Percentiles rank a stretch among this genome's conserved stretches.
phyloP scores from a whole-genome alignment of 2,329 filamentous ascomycete species.

The Hypoxylon sp. region DNA sequence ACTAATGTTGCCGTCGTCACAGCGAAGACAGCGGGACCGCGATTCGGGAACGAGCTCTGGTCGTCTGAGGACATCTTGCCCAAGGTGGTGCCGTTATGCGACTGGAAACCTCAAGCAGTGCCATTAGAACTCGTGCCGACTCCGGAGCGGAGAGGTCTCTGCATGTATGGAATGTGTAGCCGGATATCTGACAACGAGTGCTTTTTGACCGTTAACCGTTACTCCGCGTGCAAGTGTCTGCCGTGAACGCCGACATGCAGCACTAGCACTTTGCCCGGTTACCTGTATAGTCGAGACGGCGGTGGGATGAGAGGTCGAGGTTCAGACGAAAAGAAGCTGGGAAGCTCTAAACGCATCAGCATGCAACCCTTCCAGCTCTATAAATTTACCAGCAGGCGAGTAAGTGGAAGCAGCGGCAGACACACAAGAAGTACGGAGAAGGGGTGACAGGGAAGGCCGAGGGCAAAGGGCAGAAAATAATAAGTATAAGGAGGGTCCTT shows the following conservation, averaged over 20 bases:
- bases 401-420: background rate
- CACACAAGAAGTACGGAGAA: background rate
- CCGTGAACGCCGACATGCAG: slow-evolving; percentile 16
- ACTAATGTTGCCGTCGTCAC: slow-evolving; percentile 75
- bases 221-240: slow-evolving; percentile 15
- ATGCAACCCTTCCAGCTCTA: background rate
- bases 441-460: background rate
- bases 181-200: slow-evolving; percentile 17
- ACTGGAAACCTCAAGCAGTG: slow-evolving; percentile 34
- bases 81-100: slow-evolving; percentile 37
- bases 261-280: slow-evolving; percentile 6
- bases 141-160: slow-evolving; percentile 21
- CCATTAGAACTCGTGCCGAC: slow-evolving; percentile 40
- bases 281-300: slow-evolving; percentile 17
- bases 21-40: slow-evolving; percentile 69
- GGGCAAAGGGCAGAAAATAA: background rate
- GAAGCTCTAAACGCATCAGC: background rate
- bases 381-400: slow-evolving; percentile 3
- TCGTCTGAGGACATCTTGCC: slow-evolving; percentile 32
- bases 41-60: slow-evolving; percentile 48
- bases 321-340: slow-evolving; percentile 1
- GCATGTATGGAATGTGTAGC: slow-evolving; percentile 17
- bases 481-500: slow-evolving; percentile 4
- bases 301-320: slow-evolving; percentile 6
- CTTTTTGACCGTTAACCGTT: slow-evolving; percentile 13